phyloP scores from a whole-genome alignment of 1,284 basidiomycete genomes.

The Ganoderma leucocontextum region DNA sequence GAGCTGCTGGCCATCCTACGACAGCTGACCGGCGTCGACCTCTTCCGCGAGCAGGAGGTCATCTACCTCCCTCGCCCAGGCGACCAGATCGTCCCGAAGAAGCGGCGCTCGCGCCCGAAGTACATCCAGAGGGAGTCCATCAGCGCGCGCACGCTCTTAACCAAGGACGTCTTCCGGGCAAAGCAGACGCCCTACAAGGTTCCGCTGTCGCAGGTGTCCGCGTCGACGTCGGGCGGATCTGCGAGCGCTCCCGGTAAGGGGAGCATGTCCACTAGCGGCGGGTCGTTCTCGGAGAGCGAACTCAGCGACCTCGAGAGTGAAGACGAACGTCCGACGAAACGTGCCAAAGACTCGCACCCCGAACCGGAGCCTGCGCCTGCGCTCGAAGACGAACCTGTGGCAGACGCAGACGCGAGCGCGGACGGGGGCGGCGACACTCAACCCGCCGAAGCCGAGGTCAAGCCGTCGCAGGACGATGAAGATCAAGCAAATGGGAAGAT shows the following conservation, averaged over 20 bases:
- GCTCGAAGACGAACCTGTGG: neutral
- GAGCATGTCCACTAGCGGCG: constrained; percentile 25
- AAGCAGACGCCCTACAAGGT: constrained; percentile 26
- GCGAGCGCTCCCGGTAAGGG: constrained; percentile 21
- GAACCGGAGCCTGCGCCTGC: constrained; percentile 2
- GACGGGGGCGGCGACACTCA: neutral
- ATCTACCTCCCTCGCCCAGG: constrained; percentile 60
- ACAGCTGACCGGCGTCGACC: constrained; percentile 66
- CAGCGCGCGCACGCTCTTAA: constrained; percentile 39
- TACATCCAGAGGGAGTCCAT: constrained; percentile 38
- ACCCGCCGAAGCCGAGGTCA: constrained; percentile 2
- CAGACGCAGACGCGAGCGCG: neutral
- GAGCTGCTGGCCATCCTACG: constrained; percentile 63
- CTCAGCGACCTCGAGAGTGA: constrained; percentile 32
- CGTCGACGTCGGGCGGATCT: constrained; percentile 31
- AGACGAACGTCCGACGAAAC: constrained; percentile 29
- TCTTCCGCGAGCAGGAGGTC: constrained; percentile 67
- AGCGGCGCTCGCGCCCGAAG: constrained; percentile 22
- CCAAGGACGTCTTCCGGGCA: constrained; percentile 15
- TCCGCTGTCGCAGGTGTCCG: constrained; percentile 36
- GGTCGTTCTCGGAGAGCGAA: constrained; percentile 34
- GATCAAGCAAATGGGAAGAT: neutral
- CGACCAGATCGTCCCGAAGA: constrained; percentile 37
- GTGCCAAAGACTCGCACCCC: constrained; percentile 20
- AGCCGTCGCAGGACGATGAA: neutral